Base-by-base conservation (phyloP, 768 basidiomycete species). In the Cantharellus anzutake region DNA sequence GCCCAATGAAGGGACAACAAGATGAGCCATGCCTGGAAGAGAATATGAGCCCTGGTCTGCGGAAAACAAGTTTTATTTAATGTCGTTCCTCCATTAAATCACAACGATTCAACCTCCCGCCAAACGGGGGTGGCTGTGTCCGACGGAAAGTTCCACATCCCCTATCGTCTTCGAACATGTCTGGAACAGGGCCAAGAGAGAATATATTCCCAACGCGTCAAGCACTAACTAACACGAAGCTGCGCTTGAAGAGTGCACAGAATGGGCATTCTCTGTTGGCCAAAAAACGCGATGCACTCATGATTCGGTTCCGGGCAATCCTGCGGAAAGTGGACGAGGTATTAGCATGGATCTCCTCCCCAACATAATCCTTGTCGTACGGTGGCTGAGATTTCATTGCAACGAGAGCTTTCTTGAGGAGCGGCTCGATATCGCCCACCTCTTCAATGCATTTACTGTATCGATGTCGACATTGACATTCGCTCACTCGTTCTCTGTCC, bases 291-390 rank as follows among this genome's bases (percentile, higher is more conserved):
- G 96, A 99, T 76, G 96, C 96, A 56, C 74, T 98, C 65, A 94
- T 86, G 40, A 90, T 88, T 42, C 78, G 96, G 66, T 99, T 99
- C 75, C 78, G 96, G 60, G 81, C 86, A 38, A 99, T 99, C 69
- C 74, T 98, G 62, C 81, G 76, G 70, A 97, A 96, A 72, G 94
- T 99, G n/a, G 93, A 97, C 68, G 96, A 99, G 76, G 93, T 92
- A 64, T 64, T 75, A 73, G 39, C 56, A 40, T 11, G 7, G 7
- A 55, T 55, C 11, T 35, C 37, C 16, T 35, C 11, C 37, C 42
- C 11, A n/a, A 42, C 5, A 57, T 7, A 42, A 16, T 11, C 14
- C 11, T 44, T 44, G 11, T 5, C 29, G 14, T 11, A 34, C 16
- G 38, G 11, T 35, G 14, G 16, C 16, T 11, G n/a, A 16, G 7